phyloP scores from a whole-genome alignment of 1,284 basidiomycete genomes.

The Rhodotorula sp. region DNA sequence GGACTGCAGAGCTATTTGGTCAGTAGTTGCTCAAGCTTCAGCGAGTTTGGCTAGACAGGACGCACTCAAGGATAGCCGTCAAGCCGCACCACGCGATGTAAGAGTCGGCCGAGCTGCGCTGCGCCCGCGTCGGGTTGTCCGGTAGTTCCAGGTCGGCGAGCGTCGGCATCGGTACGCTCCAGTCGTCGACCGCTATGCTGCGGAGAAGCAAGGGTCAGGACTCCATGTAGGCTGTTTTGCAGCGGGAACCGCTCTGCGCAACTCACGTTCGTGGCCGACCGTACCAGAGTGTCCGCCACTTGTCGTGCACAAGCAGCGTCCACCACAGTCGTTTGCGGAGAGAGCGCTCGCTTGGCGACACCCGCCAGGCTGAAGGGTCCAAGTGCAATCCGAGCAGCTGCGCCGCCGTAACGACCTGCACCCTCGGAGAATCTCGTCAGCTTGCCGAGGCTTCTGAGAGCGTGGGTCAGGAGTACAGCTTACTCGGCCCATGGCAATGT shows the following conservation, averaged over 20 bases:
- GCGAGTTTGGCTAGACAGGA: neutral
- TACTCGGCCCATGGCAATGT: conserved; percentile 34
- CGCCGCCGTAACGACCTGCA: conserved; percentile 6
- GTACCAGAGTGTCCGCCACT: conserved; percentile 45
- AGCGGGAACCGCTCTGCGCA: no score
- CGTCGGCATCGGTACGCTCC: conserved; percentile 44
- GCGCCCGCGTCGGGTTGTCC: neutral
- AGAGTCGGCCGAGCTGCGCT: conserved; percentile 37
- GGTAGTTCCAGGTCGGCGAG: conserved; percentile 42
- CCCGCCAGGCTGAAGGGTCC: conserved; percentile 6
- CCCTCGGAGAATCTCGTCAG: neutral
- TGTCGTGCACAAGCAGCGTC: conserved; percentile 39
- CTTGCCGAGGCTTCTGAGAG: no score
- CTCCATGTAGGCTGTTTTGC: no score
- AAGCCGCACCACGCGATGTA: conserved; percentile 46
- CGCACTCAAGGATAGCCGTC: conserved; percentile 43
- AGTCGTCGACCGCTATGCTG: conserved; percentile 25
- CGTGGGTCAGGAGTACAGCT: no score
- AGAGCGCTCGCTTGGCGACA: neutral
- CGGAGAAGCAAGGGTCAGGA: neutral
- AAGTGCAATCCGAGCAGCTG: conserved; percentile 15
- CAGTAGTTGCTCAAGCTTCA: neutral
- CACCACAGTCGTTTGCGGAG: conserved; percentile 14
- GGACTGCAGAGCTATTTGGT: conserved; percentile 18
- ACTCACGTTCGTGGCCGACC: conserved; percentile 47